A percentile compares a stretch with the other conserved stretches of the same genome.
Conservation (phyloP, 495 filamentous ascomycete species). For the Tuber magnatum region DNA sequence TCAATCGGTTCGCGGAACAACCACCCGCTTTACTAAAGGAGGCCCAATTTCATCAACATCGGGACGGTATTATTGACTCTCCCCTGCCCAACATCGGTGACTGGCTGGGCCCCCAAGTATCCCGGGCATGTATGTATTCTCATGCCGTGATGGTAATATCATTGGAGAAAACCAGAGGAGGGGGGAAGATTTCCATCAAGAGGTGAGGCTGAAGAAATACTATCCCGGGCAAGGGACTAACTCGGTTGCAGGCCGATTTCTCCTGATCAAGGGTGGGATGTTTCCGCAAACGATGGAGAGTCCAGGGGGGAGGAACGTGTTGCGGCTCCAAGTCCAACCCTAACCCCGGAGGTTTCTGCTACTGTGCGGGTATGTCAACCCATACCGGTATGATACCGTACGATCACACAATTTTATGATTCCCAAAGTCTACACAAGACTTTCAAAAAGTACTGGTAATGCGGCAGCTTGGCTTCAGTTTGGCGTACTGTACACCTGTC, state of each 20-base stretch:
- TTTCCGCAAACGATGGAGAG: not conserved
- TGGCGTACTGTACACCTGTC: no score
- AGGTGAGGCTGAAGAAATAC: not conserved
- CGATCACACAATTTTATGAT: no score
- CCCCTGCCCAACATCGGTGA: not conserved
- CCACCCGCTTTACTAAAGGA: not conserved
- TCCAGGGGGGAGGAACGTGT: not conserved
- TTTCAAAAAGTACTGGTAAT: no score
- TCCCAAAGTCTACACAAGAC: no score
- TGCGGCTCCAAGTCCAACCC: not conserved
- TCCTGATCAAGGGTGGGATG: not conserved
- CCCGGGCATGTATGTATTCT: not conserved
- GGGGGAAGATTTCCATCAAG: not conserved
- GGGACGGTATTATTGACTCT: not conserved
- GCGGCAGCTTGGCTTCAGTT: no score
- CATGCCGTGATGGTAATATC: not conserved
- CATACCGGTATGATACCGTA: no score
- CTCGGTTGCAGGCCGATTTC: not conserved
- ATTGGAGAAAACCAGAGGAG: not conserved
- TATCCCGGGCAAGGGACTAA: not conserved
- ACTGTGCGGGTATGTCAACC: no score
- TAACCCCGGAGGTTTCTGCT: not conserved
- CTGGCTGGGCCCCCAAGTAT: not conserved
- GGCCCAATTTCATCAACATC: not conserved
- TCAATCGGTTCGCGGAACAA: not conserved